These are phyloP conservation scores for Pyricularia grisea DNA, from an alignment of 2,329 filamentous ascomycete genomes.

Conservation along the genomic window DNA sequence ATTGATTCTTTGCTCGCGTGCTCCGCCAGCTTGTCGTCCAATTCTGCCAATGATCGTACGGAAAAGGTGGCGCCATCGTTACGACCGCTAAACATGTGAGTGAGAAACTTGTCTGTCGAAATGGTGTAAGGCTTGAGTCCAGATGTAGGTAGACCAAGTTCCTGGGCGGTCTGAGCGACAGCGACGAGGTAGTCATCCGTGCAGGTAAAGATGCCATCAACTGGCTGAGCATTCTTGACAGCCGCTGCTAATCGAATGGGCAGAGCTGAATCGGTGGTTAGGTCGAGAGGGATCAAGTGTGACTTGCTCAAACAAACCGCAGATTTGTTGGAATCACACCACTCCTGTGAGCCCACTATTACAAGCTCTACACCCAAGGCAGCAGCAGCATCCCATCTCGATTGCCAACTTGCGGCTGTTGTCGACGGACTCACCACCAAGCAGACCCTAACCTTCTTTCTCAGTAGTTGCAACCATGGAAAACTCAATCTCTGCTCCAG, in stretches of 20 bases:
- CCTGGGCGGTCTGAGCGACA: slow-evolving; percentile 20
- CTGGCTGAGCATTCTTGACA: slow-evolving; percentile 12
- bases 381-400: not conserved
- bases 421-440: not conserved
- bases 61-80: not conserved
- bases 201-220: slow-evolving; percentile 24
- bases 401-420: not conserved
- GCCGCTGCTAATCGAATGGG: slow-evolving; percentile 19
- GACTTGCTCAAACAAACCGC: slow-evolving; percentile 6
- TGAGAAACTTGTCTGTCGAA: not conserved
- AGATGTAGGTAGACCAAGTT: slow-evolving; percentile 21
- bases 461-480: not conserved
- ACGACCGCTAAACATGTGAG: not conserved
- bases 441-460: not conserved
- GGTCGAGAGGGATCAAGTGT: slow-evolving; percentile 18
- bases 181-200: slow-evolving; percentile 18
- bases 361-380: not conserved
- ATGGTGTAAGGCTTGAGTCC: not conserved
- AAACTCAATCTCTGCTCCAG: not conserved
- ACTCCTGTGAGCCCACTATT: not conserved
- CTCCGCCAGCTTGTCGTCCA: not conserved
- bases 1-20: not conserved
- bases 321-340: not conserved
- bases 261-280: slow-evolving; percentile 17
- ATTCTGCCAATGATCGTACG: not conserved